Percentiles rank a stretch among this genome's conserved stretches.
Evolutionary conservation across 805 yeast species (phyloP).

Genomic region (Phaffomyces antillensis): DNA sequence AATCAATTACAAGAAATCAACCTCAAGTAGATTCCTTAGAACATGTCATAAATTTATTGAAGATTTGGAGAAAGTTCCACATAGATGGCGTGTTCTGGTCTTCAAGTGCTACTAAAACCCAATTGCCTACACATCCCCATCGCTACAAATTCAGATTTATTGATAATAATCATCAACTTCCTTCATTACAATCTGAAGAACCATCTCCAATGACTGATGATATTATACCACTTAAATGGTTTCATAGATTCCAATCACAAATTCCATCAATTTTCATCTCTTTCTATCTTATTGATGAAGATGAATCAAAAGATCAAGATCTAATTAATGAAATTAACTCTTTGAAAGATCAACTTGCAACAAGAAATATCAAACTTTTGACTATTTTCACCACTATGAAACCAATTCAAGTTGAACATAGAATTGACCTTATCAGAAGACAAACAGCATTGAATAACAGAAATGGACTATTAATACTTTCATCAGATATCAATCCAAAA

Average conservation of each 20-base stretch:
- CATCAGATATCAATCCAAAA: slow-evolving; percentile 27
- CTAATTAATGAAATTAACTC: slow-evolving; percentile 31
- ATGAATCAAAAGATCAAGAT: slow-evolving; percentile 25
- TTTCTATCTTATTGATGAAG: slow-evolving; percentile 34
- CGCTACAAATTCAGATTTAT: slow-evolving; percentile 28
- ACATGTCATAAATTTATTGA: slow-evolving; percentile 21
- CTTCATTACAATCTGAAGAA: neutral
- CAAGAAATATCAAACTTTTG: slow-evolving; percentile 27
- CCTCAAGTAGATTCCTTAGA: neutral
- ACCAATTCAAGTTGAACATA: slow-evolving; percentile 26
- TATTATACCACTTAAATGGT: slow-evolving; percentile 41
- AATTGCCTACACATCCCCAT: slow-evolving; percentile 16
- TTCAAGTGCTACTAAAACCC: slow-evolving; percentile 18
- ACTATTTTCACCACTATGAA: slow-evolving; percentile 17
- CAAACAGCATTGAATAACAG: slow-evolving; percentile 36
- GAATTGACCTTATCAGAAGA: slow-evolving; percentile 31
- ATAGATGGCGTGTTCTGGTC: slow-evolving; percentile 24
- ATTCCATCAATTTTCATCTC: slow-evolving; percentile 43
- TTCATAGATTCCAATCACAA: slow-evolving; percentile 40
- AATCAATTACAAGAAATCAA: slow-evolving; percentile 11
- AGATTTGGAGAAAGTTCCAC: slow-evolving; percentile 24
- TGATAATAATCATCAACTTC: slow-evolving; percentile 18
- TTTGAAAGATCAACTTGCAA: slow-evolving; percentile 26
- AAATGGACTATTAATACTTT: slow-evolving; percentile 37
- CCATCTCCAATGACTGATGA: slow-evolving; percentile 28